A percentile compares a stretch with the other conserved stretches of the same genome.
Evolutionary conservation across 192 early-diverging fungal genomes (phyloP).

Genomic region (Entophlyctis luteolus): DNA sequence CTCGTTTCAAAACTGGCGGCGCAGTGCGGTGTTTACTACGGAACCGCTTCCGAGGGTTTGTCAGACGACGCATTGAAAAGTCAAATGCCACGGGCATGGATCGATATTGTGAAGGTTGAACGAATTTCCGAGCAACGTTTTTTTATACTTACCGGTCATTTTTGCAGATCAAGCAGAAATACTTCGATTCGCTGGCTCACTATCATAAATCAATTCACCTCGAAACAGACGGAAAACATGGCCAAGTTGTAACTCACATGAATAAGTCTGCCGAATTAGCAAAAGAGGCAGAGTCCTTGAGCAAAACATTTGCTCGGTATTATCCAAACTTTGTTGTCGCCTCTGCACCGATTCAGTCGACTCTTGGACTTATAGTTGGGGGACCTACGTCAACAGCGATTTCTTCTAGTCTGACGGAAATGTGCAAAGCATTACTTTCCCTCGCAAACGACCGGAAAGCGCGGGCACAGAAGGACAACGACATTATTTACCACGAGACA

Average conservation of each 20-base stretch:
- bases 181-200: slow-evolving; percentile 83
- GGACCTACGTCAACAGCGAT: slow-evolving; percentile 23
- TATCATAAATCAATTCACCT: slow-evolving; percentile 75
- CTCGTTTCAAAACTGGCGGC: slow-evolving; percentile 87
- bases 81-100: slow-evolving; percentile 79
- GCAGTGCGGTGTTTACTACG: slow-evolving; percentile 58
- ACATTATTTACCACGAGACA: slow-evolving; percentile 88
- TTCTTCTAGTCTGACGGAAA: slow-evolving; percentile 68
- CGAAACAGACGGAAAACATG: slow-evolving; percentile 77
- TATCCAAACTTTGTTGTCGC: slow-evolving; percentile 57
- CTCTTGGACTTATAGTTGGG: slow-evolving; percentile 27
- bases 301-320: slow-evolving; percentile 59
- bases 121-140: background rate
- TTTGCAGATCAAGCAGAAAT: slow-evolving; percentile 78
- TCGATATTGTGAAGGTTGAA: slow-evolving; percentile 69
- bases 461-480: slow-evolving; percentile 81
- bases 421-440: slow-evolving; percentile 61
- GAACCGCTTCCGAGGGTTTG: slow-evolving; percentile 69
- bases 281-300: slow-evolving; percentile 81
- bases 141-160: background rate
- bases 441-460: slow-evolving; percentile 67
- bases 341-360: slow-evolving; percentile 32
- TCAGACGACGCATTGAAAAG: slow-evolving; percentile 59
- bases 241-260: slow-evolving; percentile 75
- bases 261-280: slow-evolving; percentile 73